Evolutionary conservation across 31 red algal genomes (phyloP).

Genomic region (Asparagopsis taxiformis): DNA sequence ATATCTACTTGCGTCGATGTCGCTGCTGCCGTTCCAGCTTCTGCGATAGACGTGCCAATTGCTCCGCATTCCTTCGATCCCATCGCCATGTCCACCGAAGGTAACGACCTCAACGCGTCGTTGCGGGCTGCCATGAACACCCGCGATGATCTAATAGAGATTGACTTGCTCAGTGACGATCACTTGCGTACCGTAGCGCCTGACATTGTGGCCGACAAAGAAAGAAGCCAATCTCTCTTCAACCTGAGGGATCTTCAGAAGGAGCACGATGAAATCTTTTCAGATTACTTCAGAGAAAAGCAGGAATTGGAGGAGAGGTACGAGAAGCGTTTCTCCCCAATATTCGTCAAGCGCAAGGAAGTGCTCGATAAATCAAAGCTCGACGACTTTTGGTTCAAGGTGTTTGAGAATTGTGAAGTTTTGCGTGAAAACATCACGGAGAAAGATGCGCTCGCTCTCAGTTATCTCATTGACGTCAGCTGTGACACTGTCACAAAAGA

Average conservation of each 20-base stretch:
- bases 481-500: constrained; percentile 33
- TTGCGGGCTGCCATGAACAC: neutral
- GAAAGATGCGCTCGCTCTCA: constrained; percentile 46
- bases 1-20: no score
- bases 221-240: constrained; percentile 1
- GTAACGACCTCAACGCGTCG: neutral
- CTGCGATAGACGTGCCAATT: no score
- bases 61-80: no score
- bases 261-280: constrained; percentile 26
- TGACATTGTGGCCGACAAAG: constrained; percentile 2
- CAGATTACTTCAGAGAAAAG: constrained; percentile 23
- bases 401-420: constrained; percentile 44
- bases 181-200: constrained; percentile 3
- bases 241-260: constrained; percentile 39
- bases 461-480: constrained; percentile 51
- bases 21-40: no score
- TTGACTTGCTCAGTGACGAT: constrained; percentile 3
- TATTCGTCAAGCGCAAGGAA: constrained; percentile 25
- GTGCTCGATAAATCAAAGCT: constrained; percentile 6
- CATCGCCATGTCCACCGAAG: neutral
- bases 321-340: constrained; percentile 7
- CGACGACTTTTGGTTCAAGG: constrained; percentile 51
- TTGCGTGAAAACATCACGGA: constrained; percentile 67
- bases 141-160: neutral
- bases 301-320: constrained; percentile 39